Evolutionary conservation across 805 yeast genomes (phyloP), one percentile per base, ranked within the genome.

Genomic region (Hanseniaspora pseudoguilliermondii): DNA sequence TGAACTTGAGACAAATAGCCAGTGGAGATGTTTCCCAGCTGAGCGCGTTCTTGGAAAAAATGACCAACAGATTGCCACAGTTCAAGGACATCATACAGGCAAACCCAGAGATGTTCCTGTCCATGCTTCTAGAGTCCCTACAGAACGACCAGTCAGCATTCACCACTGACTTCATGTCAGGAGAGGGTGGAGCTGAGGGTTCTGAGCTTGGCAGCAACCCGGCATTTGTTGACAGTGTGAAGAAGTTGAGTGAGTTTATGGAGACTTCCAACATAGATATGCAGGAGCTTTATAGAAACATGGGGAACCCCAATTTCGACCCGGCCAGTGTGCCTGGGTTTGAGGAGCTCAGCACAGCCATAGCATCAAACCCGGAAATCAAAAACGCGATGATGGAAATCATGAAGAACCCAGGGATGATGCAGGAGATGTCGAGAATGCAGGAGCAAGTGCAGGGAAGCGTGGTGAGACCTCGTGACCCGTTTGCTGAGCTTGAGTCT

Each of bases 21-120:
- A 84, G 83, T 60, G 81, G 85, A 54, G 84, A 88, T 68, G 97
- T 98, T 11, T 95, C 87, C 66, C 80, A 88, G 71, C 74, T 95
- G 53, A 95, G 86, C 66, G 84, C 89, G 6, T 72, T 91, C 49
- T 74, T 93, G 60, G 93, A 85, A 65, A 90, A 87, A 65, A 71
- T 93, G 60, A 84, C 91, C 16, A 80, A 80, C 15, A 74, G 84
- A 44, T 84, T 88, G 66, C 97, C 97, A 4, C 91, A 86, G 66
- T 74, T 89, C 39, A 95, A 91, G 15, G 82, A 78, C 59, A 73
- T 84, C 63, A 85, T 88, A 61, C 86, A 83, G 69, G 76, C 79
- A 48, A 85, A 91, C 66, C 96, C 97, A n/a, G 97, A 89, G 66
- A 89, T 82, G 21, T 88, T 91, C 61, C 74, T 89, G 58, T 80